Conservation (phyloP, 495 filamentous ascomycete genomes). For the Hamigera avellanea region DNA sequence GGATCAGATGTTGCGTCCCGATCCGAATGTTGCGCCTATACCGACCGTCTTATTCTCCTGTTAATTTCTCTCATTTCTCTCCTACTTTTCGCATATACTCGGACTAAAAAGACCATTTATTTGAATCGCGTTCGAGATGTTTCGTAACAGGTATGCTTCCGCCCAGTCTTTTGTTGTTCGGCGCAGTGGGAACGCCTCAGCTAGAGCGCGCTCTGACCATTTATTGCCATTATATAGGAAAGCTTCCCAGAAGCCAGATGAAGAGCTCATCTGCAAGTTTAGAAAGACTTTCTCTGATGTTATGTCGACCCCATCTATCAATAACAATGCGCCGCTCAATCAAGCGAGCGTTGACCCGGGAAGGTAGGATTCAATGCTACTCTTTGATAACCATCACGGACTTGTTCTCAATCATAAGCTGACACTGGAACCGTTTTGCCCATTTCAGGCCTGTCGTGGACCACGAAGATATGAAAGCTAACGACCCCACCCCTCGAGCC, state of each 20-base stretch:
- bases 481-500: slow-evolving; percentile 67
- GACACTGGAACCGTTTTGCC: too few species aligned
- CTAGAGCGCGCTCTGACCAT: too few species aligned
- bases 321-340: background rate
- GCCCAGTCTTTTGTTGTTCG: too few species aligned
- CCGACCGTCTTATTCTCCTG: too few species aligned
- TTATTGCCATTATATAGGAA: too few species aligned
- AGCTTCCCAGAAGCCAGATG: slow-evolving; percentile 76
- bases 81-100: too few species aligned
- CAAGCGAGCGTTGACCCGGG: slow-evolving; percentile 3
- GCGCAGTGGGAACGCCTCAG: too few species aligned
- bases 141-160: slow-evolving; percentile 27
- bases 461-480: slow-evolving; percentile 54
- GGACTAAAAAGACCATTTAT: too few species aligned
- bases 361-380: too few species aligned
- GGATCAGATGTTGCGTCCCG: too few species aligned
- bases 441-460: slow-evolving; percentile 29
- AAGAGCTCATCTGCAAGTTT: slow-evolving; percentile 76
- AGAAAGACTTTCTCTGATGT: slow-evolving; percentile 67
- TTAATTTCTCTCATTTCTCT: background rate
- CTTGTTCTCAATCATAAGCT: background rate
- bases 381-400: too few species aligned
- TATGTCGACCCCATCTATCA: slow-evolving; percentile 15
- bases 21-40: too few species aligned
- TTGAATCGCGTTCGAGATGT: slow-evolving; percentile 14